These are phyloP conservation scores for Vitis hybrid DNA, from an alignment of 177 flowering plant genomes.

Conservation along the genomic window DNA sequence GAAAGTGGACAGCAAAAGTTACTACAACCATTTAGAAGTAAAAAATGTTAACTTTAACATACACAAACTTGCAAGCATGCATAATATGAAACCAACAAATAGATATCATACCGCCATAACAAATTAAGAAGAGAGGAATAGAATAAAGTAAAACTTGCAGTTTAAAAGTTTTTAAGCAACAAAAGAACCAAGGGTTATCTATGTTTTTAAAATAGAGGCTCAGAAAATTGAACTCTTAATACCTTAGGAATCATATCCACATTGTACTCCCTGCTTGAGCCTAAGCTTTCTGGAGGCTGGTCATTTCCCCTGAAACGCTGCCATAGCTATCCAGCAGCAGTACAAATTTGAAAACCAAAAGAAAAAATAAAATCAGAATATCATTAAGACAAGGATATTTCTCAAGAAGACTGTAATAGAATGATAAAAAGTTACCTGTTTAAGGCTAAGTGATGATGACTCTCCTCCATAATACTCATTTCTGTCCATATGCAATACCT, in stretches of 20 bases:
- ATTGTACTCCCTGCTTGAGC: slow-evolving; percentile 84
- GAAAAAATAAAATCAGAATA: background rate
- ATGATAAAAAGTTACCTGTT: slow-evolving; percentile 40
- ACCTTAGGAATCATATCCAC: slow-evolving; percentile 98
- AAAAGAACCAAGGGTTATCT: background rate
- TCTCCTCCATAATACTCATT: slow-evolving; percentile 83
- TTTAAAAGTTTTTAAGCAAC: background rate
- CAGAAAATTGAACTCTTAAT: background rate
- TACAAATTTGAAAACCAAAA: too few species aligned
- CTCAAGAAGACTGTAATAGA: background rate
- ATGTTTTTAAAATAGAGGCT: background rate
- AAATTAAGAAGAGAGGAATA: background rate
- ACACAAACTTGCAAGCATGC: background rate
- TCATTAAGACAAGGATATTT: background rate
- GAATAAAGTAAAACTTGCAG: background rate
- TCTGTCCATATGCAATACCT: slow-evolving; percentile 82
- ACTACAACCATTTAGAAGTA: background rate
- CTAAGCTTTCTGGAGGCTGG: slow-evolving; percentile 64
- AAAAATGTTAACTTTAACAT: background rate
- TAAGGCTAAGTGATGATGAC: slow-evolving; percentile 65
- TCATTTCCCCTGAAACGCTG: slow-evolving; percentile 75
- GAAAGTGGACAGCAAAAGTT: background rate
- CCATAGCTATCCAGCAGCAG: slow-evolving; percentile 63
- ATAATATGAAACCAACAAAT: background rate
- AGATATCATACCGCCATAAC: background rate